phyloP scores from a whole-genome alignment of 768 basidiomycete species.

The Tulasnella calospora region DNA sequence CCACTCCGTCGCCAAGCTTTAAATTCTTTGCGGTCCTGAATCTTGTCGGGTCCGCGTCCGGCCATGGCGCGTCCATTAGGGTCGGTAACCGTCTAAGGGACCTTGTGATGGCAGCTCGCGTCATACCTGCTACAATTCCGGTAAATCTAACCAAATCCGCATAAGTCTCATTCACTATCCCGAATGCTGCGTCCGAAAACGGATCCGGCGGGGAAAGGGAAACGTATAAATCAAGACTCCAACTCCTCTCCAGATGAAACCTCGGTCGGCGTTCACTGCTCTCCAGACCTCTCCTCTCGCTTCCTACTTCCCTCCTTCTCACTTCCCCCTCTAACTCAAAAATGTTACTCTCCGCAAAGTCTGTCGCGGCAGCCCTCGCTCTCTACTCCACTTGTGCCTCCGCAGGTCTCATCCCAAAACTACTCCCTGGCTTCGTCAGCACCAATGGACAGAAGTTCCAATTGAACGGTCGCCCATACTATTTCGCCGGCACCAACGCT shows the following conservation, averaged over 20 bases:
- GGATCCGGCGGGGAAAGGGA: not conserved
- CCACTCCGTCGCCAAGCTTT: not conserved
- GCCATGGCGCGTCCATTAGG: not conserved
- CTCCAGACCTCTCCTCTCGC: not conserved
- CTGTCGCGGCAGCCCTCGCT: not conserved
- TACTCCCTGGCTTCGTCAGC: conserved; percentile 16
- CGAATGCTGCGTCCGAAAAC: not conserved
- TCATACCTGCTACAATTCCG: too few relatives aligned
- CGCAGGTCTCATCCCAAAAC: not conserved
- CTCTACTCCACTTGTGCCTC: not conserved
- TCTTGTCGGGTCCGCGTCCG: not conserved
- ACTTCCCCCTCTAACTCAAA: not conserved
- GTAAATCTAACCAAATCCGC: not conserved
- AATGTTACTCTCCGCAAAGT: not conserved
- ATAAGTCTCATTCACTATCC: not conserved
- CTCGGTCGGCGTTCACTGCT: not conserved
- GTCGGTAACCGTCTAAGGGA: not conserved
- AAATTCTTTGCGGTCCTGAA: not conserved
- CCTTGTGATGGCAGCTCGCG: not conserved
- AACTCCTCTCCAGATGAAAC: not conserved
- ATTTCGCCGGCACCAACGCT: conserved; percentile 27
- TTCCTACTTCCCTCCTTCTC: not conserved
- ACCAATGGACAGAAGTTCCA: conserved; percentile 22
- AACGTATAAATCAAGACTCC: not conserved
- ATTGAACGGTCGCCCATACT: conserved; percentile 25